These are phyloP conservation scores for Phalaenopsis aphrodite DNA, from an alignment of 106 monocot genomes.

Conservation along the genomic window DNA sequence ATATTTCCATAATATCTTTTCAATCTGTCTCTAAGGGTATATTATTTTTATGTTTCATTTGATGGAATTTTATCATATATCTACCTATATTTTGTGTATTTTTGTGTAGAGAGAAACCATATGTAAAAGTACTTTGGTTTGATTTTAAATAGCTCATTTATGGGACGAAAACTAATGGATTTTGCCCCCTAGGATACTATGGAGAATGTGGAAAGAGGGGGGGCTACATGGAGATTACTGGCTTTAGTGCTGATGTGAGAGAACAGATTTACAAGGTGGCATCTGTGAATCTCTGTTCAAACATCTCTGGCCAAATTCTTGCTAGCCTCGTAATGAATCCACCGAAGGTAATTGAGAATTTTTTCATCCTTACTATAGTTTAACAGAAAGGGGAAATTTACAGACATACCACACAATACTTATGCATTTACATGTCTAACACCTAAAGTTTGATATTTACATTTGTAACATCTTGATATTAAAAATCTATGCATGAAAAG, in stretches of 20 bases:
- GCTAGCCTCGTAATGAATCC: constrained; percentile 97
- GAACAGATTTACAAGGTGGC: constrained; percentile 97
- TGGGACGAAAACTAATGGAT: background rate
- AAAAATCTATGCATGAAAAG: too few relatives aligned
- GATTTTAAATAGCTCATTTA: background rate
- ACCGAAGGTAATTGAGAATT: constrained; percentile 57
- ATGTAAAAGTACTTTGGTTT: background rate
- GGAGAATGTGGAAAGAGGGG: constrained; percentile 99
- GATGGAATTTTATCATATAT: background rate
- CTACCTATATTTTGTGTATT: background rate
- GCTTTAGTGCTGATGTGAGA: constrained; percentile 66
- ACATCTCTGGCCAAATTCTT: constrained; percentile 91
- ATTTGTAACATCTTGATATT: too few relatives aligned
- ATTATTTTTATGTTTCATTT: background rate
- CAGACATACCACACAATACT: too few relatives aligned
- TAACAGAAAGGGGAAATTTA: background rate
- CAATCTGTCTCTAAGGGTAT: constrained; percentile 95
- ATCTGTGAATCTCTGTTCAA: constrained; percentile 95
- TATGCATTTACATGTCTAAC: too few relatives aligned
- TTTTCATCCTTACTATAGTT: background rate
- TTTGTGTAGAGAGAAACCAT: background rate
- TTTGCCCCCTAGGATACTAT: constrained; percentile 55
- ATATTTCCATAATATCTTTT: constrained; percentile 75
- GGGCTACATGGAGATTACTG: constrained; percentile 96
- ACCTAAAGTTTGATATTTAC: too few relatives aligned